Evolutionary conservation across 768 basidiomycete species (phyloP), one percentile per base, ranked within the genome.

Genomic region (Tricholoma sp.): DNA sequence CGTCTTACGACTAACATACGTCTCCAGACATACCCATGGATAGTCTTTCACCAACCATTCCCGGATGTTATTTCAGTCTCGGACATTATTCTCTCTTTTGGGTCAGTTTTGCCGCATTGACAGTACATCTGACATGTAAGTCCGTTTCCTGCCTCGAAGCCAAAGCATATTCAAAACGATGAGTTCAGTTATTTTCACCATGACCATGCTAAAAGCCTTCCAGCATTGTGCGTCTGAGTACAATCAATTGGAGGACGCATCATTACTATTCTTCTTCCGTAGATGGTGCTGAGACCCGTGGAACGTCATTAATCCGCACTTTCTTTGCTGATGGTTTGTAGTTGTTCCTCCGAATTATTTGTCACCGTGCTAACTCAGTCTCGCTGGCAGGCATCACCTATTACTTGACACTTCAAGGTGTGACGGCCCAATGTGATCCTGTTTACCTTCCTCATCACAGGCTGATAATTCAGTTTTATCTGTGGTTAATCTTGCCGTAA

Each of bases 161-260:
- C 39, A 3, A 27, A 3, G 8, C 27, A 27, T 45, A 14, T 14
- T 29, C 16, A 41, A 29, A 43, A 6, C 10, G 14, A 46, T 12
- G 31, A 24, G 43, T 54, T 14, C 19, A 54, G 53, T 54, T 27
- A 54, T 43, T 41, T 54, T 54, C 39, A 31, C 31, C 27, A 54
- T 54, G 53, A 54, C 24, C 1, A 41, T 54, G 39, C 29, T 54
- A 3, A 54, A 54, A 29, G 53, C 22, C 19, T 19, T 54, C 6
- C 41, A 43, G 21, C 39, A 52, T 52, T 39, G 52, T 52, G 16
- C 19, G 52, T 52, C 7, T 10, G 8, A 31, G 4, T 12, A n/a
- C 5, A 11, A 18, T 54, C 18, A 10, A 29, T 24, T 22, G 12
- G 2, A 16, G 6, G 16, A 10, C 31, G n/a, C 3, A 39, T 9